Base-by-base conservation (phyloP, 208 protist species). In the Trypanosoma boissoni region DNA sequence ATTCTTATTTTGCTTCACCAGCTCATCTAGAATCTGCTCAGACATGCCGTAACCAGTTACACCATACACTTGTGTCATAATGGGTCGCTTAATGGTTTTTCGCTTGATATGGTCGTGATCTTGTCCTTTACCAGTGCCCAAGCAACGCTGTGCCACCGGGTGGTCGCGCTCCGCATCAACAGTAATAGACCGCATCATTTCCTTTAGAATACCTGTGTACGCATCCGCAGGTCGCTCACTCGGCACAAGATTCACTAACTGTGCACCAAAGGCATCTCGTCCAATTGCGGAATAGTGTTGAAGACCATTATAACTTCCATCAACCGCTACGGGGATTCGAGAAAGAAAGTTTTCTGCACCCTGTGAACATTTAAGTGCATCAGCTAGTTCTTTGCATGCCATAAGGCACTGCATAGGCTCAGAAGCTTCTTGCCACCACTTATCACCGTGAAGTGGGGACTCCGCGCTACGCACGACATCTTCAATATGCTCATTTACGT, bases 251-350 rank as follows among this genome's bases (percentile, higher is more conserved):
- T 99, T 99, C 8, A 99, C 98, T 27, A 97, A 79, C n/a, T 58
- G 10, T 3, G 89, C 98, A 32, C 98, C 98, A 18, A 91, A 73
- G 6, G 88, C 79, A 63, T 99, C 98, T n/a, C 97, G 93, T 9
- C 97, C 97, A 56, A 99, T 92, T 7, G 98, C 98, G 27, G 97
- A 98, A 87, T 99, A 99, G 83, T 99, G 98, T 80, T 99, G 97
- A 51, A 99, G 75, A 28, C 98, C 97, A 69, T 99, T 99, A 66
- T 98, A 99, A 32, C 88, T 94, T 18, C 97, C 97, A 74, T 99
- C 97, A 45, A 97, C 95, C 28, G 98, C 97, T 54, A 99, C 90
- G 7, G 97, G 98, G 14, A 99, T 69, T n/a, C 80, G 72, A 0
- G 90, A 98, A 8, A 88, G 64, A 60, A 88, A 99, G 21, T 84